Evolutionary conservation across 1,284 basidiomycete species (phyloP), one percentile per base, ranked within the genome.

Genomic region (Trichosporon ovoides): DNA sequence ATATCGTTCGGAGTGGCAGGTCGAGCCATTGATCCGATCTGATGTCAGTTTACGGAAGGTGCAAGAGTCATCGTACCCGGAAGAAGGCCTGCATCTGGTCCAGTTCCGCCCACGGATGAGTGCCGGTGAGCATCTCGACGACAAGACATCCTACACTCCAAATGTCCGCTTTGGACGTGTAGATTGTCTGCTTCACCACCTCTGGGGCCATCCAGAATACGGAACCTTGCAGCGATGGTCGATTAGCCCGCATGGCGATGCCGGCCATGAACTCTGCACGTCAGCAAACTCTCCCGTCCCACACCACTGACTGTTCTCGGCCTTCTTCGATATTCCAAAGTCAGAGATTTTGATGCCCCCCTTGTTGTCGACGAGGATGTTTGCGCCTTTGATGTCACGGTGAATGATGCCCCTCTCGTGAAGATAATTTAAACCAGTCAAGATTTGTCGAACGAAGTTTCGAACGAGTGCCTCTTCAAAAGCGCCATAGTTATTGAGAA

Each of bases 141-240:
- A 98, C 88, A 52, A 98, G 79, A 76, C 96, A 98, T 2, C 96
- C 96, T 0, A 99, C 87, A 69, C 89, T 92, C 96, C 96, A 99
- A 54, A 98, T 97, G 75, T 98, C 96, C 7, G 94, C 94, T 71
- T 97, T 97, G 68, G 83, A 84, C 6, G 94, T 96, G 73, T 98
- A 94, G 14, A 68, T 70, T 18, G 87, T 94, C 78, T 98, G 95
- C 74, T 96, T 94, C 60, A 98, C 95, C 14, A 97, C 93, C 74
- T 99, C 96, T 0, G 93, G 93, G 0, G 93, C 93, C 93, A 96
- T 97, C 93, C 95, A 98, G 78, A 96, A 98, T 14, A 97, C 94
- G 0, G 92, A 95, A 1, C 95, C 95, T 76, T 98, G 95, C 18
- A 98, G 78, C 1, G 93, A 97, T 0, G 91, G 91, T 4, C 94